Percentiles rank a stretch among this genome's conserved stretches.
Conservation (phyloP, 2,329 filamentous ascomycete species). For the Sporothrix pallida region DNA sequence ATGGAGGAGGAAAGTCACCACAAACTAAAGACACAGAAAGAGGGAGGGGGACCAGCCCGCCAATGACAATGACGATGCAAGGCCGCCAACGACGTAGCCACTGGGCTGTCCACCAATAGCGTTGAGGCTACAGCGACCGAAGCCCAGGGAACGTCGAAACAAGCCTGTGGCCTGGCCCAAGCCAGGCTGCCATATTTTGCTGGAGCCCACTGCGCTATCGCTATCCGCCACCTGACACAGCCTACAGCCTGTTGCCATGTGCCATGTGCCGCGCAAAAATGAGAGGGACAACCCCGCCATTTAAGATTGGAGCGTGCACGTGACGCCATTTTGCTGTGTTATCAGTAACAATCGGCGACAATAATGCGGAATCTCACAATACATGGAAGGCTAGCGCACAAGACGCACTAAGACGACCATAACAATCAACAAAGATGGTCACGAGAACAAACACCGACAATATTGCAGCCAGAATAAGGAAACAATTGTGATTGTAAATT, state of each 20-base stretch:
- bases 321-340: not conserved
- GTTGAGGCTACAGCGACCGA: not conserved
- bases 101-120: not conserved
- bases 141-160: not conserved
- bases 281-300: slow-evolving; percentile 20
- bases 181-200: slow-evolving; percentile 13
- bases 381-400: not conserved
- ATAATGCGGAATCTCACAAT: slow-evolving; percentile 4
- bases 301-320: not conserved
- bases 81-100: slow-evolving; percentile 5
- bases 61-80: slow-evolving; percentile 29
- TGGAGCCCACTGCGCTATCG: not conserved
- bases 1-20: slow-evolving; percentile 1
- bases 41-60: not conserved
- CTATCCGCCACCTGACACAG: slow-evolving; percentile 21
- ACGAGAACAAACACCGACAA: not conserved
- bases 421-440: not conserved
- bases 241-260: slow-evolving; percentile 4
- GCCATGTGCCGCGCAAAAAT: slow-evolving; percentile 25
- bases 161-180: slow-evolving; percentile 11
- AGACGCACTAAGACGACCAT: not conserved
- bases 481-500: too few relatives aligned
- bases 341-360: not conserved
- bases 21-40: too few relatives aligned
- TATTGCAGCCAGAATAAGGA: too few relatives aligned